phyloP scores from a whole-genome alignment of 176 grass and related monocot genomes.

The Paspalum notatum region DNA sequence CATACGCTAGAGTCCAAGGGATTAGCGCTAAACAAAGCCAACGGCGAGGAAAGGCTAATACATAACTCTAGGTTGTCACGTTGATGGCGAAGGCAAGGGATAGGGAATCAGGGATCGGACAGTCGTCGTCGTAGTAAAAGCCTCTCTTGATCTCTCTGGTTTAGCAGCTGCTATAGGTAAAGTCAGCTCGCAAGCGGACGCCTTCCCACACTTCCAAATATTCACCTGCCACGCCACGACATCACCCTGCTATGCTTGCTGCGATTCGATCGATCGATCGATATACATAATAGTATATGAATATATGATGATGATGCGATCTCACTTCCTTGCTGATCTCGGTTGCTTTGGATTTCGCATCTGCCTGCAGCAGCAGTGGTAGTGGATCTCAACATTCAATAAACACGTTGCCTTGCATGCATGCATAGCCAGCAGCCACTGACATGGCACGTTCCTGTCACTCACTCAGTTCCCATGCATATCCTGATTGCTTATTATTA shows the following conservation, averaged over 20 bases:
- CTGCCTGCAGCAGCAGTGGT: neutral
- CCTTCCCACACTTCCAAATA: constrained; percentile 85
- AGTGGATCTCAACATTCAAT: too few species aligned
- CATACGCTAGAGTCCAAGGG: constrained; percentile 86
- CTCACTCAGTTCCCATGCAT: neutral
- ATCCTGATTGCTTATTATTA: too few species aligned
- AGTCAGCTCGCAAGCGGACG: constrained; percentile 92
- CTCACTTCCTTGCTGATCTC: constrained; percentile 1
- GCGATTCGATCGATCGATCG: constrained; percentile 13
- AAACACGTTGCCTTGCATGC: too few species aligned
- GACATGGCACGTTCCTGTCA: neutral
- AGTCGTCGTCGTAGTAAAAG: too few species aligned
- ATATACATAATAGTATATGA: neutral
- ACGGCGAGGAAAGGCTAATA: constrained; percentile 52
- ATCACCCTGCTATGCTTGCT: neutral
- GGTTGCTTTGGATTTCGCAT: constrained; percentile 24
- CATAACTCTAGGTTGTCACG: too few species aligned
- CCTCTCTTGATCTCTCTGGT: too few species aligned
- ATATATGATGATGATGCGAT: constrained; percentile 43
- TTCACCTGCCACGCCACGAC: constrained; percentile 54
- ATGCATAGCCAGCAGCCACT: neutral
- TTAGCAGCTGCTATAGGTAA: constrained; percentile 48
- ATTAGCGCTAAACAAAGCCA: constrained; percentile 55
- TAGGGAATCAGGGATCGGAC: too few species aligned
- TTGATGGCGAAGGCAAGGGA: constrained; percentile 15